Percentiles rank a stretch among this genome's conserved stretches.
phyloP scores from a whole-genome alignment of 2,329 filamentous ascomycete species.

The Sporothrix brunneoviolacea region DNA sequence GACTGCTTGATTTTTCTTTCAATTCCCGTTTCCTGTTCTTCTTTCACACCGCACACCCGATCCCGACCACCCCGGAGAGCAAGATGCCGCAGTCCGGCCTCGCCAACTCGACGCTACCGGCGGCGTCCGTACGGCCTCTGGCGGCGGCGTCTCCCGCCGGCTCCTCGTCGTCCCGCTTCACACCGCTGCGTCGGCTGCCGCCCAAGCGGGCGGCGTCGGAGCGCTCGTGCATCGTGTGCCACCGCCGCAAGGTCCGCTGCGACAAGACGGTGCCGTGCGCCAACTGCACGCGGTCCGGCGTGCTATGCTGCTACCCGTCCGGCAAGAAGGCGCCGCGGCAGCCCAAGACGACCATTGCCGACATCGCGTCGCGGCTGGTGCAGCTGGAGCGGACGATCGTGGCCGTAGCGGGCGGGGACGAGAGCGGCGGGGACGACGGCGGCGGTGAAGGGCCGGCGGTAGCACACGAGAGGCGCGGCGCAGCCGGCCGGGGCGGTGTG shows the following conservation, averaged over 20 bases:
- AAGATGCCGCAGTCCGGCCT: too few species aligned
- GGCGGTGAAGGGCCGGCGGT: neutral
- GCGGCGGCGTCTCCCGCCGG: too few species aligned
- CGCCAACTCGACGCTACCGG: too few species aligned
- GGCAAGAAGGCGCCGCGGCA: conserved; percentile 14
- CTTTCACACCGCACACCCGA: too few species aligned
- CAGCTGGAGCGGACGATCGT: conserved; percentile 21
- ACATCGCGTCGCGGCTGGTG: conserved; percentile 20
- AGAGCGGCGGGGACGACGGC: neutral
- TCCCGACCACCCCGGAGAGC: too few species aligned
- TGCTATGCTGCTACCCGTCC: conserved; percentile 22
- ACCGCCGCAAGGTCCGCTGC: conserved; percentile 22
- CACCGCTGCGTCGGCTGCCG: neutral
- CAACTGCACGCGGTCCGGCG: conserved; percentile 19
- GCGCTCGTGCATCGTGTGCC: conserved; percentile 23
- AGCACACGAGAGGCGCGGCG: too few species aligned
- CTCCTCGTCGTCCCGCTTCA: neutral
- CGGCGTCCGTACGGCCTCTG: too few species aligned
- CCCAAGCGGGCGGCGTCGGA: conserved; percentile 12
- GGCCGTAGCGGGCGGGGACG: conserved; percentile 16
- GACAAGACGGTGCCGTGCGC: conserved; percentile 22
- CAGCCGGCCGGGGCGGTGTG: too few species aligned
- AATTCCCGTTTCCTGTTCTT: too few species aligned
- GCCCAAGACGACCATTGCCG: conserved; percentile 21
- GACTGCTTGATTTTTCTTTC: too few species aligned